These are phyloP conservation scores for Daldinia decipiens DNA, from an alignment of 495 filamentous ascomycete species.

Conservation along the genomic window DNA sequence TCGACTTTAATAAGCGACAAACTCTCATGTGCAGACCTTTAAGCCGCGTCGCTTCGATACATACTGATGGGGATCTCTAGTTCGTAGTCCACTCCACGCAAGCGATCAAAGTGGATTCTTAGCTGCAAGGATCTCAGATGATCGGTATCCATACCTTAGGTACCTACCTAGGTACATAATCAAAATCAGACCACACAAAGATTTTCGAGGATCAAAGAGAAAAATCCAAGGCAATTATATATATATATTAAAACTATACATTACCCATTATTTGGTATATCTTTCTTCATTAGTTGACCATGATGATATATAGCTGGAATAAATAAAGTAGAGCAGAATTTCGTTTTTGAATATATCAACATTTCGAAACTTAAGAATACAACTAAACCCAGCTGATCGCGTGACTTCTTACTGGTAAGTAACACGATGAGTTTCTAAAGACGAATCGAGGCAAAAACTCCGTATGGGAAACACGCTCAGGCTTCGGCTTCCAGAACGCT, in stretches of 20 bases:
- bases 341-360: neutral
- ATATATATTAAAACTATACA: too few relatives aligned
- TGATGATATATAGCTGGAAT: too few relatives aligned
- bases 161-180: too few relatives aligned
- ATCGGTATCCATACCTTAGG: too few relatives aligned
- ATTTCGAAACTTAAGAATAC: neutral
- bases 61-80: neutral
- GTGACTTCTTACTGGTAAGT: neutral
- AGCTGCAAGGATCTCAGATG: neutral
- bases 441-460: neutral
- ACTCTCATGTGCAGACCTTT: neutral
- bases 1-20: neutral
- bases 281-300: too few relatives aligned
- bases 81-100: neutral
- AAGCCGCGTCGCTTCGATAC: neutral
- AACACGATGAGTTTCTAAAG: slow-evolving; percentile 2
- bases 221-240: neutral
- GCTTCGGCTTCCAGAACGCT: neutral
- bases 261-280: too few relatives aligned
- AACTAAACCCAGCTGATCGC: neutral
- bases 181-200: neutral
- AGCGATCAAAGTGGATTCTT: slow-evolving; percentile 3
- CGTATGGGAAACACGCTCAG: neutral
- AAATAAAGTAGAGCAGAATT: too few relatives aligned
- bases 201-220: neutral